Evolutionary conservation across 2,329 filamentous ascomycete species (phyloP).

Genomic region (Oidium heveae): DNA sequence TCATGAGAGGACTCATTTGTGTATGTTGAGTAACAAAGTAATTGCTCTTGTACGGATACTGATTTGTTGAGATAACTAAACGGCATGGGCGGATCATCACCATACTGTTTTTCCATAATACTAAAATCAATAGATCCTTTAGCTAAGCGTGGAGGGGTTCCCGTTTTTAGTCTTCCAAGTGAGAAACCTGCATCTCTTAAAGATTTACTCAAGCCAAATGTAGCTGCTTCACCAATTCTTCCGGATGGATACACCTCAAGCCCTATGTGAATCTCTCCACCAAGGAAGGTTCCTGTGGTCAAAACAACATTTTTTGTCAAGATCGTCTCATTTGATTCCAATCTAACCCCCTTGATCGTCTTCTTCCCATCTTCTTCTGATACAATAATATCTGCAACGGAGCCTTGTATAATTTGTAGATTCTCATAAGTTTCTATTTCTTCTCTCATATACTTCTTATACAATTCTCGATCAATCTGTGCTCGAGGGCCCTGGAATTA

Average conservation of each 20-base stretch:
- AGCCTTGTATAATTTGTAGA: slow-evolving; percentile 58
- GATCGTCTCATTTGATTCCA: slow-evolving; percentile 72
- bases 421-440: slow-evolving; percentile 60
- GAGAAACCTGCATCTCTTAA: slow-evolving; percentile 70
- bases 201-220: slow-evolving; percentile 77
- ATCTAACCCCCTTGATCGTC: slow-evolving; percentile 57
- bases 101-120: slow-evolving; percentile 43
- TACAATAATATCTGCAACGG: slow-evolving; percentile 75
- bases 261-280: slow-evolving; percentile 91
- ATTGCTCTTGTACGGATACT: slow-evolving; percentile 57
- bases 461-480: slow-evolving; percentile 79
- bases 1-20: slow-evolving; percentile 67
- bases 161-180: slow-evolving; percentile 78
- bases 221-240: slow-evolving; percentile 80
- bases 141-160: slow-evolving; percentile 73
- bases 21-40: slow-evolving; percentile 67
- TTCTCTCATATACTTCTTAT: slow-evolving; percentile 73
- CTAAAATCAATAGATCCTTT: slow-evolving; percentile 59
- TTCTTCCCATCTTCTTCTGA: slow-evolving; percentile 32
- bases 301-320: slow-evolving; percentile 66
- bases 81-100: slow-evolving; percentile 64
- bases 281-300: slow-evolving; percentile 85
- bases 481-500: slow-evolving; percentile 47
- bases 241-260: slow-evolving; percentile 65
- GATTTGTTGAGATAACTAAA: slow-evolving; percentile 74